Conservation (phyloP, 345 rosid species). For the Chamaenerion angustifolium region DNA sequence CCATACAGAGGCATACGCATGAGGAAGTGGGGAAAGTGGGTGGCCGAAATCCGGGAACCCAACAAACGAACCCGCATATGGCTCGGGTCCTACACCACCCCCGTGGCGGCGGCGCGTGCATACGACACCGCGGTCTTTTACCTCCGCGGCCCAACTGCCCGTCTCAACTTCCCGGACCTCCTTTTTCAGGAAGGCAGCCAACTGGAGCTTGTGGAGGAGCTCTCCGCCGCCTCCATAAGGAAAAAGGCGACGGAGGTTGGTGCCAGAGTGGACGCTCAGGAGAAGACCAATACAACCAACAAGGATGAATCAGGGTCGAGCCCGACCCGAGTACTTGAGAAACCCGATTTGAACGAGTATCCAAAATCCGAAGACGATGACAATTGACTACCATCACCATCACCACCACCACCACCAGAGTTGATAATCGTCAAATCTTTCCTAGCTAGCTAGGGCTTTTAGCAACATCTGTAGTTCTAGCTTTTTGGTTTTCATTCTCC, state of each 20-base stretch:
- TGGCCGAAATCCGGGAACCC: conserved; percentile 38
- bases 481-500: no score
- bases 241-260: conserved; percentile 36
- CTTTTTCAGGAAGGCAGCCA: conserved; percentile 10
- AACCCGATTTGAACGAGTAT: conserved; percentile 32
- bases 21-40: conserved; percentile 54
- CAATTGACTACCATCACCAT: not conserved
- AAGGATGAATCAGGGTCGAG: not conserved
- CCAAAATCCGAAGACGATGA: conserved; percentile 21
- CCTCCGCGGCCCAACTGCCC: conserved; percentile 35
- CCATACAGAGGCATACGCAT: conserved; percentile 34
- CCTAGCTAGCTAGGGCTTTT: no score
- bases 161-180: conserved; percentile 37
- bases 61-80: conserved; percentile 36
- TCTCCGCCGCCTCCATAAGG: conserved; percentile 26
- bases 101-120: conserved; percentile 36
- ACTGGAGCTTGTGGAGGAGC: conserved; percentile 7
- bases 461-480: no score
- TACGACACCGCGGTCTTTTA: conserved; percentile 40
- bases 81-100: conserved; percentile 37
- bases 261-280: conserved; percentile 26
- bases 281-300: conserved; percentile 9
- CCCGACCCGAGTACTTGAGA: conserved; percentile 6
- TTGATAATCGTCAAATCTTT: no score
- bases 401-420: not conserved